Base-by-base conservation (phyloP, 2,329 filamentous ascomycete species). In the Didymella pinodella region DNA sequence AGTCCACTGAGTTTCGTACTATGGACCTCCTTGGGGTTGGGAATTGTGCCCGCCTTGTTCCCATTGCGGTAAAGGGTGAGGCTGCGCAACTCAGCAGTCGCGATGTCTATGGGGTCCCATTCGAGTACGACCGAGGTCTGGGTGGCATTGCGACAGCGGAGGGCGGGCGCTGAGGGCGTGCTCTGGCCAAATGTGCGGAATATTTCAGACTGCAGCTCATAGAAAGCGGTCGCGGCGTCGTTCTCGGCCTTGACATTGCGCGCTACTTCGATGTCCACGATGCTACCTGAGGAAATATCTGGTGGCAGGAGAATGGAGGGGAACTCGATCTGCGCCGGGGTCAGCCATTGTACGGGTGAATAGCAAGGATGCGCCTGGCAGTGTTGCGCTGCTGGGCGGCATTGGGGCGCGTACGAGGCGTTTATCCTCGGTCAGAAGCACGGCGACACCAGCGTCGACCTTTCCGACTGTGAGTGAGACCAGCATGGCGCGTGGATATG, bases 391-490 rank as follows among this genome's bases (percentile, higher is more conserved):
- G 48, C 40, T 47, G 54, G 40, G 55, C 50, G 57, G 65, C 59
- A 47, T 43, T 54, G 53, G 56, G 49, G 54, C 61, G 79, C 89
- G 74, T 87, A 97, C 94, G 72, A 99, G 85, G 76, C 95, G 90
- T 81, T 98, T 98, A 80, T 99, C 95, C 76, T 96, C 91, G 47
- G 95, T 99, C 74, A 99, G 83, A 54, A 99, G 89, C 63, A 99
- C 95, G 48, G 95, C 96, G 76, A 99, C 94, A 80, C 95, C 95
- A 73, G 95, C 95, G 80, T 99, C 95, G 80, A 99, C 95, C 83
- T 99, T 99, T 84, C 95, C 95, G 80, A 99, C 95, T 49, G 94
- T 98, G 76, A 99, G 86, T 67, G 95, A 98, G 80, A 99, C 92
- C 75, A 98, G 86, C 95, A 99, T 98, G 49, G 77, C 85, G 68